phyloP scores from a whole-genome alignment of 2,329 filamentous ascomycete species.

The Pestalotiopsis sp. region DNA sequence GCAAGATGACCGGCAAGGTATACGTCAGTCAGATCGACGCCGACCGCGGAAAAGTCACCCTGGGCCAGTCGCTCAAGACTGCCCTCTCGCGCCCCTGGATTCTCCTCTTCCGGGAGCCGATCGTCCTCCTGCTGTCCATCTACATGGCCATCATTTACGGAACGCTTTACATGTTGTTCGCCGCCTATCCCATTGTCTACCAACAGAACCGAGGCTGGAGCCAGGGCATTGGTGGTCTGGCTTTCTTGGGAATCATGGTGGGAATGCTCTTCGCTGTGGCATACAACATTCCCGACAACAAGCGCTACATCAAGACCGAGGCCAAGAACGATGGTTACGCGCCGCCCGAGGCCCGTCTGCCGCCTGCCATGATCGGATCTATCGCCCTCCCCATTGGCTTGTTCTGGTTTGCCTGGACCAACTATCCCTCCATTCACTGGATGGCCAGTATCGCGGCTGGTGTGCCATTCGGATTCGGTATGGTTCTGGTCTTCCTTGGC shows the following conservation, averaged over 20 bases:
- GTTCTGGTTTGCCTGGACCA: conserved; percentile 73
- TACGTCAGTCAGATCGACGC: conserved; percentile 57
- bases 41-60: conserved; percentile 41
- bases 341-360: conserved; percentile 68
- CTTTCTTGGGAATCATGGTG: conserved; percentile 70
- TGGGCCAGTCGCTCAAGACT: conserved; percentile 56
- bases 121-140: conserved; percentile 65
- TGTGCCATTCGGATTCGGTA: conserved; percentile 39
- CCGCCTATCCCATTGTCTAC: conserved; percentile 69
- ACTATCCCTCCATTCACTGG: conserved; percentile 54
- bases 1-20: conserved; percentile 54
- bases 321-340: conserved; percentile 50
- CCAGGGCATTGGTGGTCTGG: conserved; percentile 60
- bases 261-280: conserved; percentile 64
- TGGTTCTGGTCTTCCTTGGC: conserved; percentile 59
- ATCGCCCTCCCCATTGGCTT: conserved; percentile 64
- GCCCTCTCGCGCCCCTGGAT: conserved; percentile 68
- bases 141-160: conserved; percentile 67
- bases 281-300: conserved; percentile 59
- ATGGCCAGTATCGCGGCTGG: conserved; percentile 44
- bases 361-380: conserved; percentile 63
- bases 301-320: conserved; percentile 45
- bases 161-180: conserved; percentile 48
- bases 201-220: conserved; percentile 61
- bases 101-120: conserved; percentile 71